Evolutionary conservation across 345 rosid genomes (phyloP).

Genomic region (Salix suchowensis): DNA sequence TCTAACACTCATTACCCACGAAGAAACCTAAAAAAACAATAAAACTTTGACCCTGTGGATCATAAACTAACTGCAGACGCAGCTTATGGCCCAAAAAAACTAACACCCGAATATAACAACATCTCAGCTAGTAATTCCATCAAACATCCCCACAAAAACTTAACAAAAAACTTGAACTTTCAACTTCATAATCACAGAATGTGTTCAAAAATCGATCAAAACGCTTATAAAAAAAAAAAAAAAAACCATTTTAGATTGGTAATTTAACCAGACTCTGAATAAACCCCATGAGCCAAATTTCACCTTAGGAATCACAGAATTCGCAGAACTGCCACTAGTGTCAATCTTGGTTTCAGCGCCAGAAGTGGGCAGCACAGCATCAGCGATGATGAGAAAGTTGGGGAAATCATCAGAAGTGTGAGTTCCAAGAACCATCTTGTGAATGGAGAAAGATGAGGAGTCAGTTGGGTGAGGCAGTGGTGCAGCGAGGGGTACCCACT

Average conservation of each 20-base stretch:
- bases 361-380: slow-evolving; percentile 54
- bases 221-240: neutral
- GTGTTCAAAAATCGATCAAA: neutral
- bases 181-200: neutral
- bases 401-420: slow-evolving; percentile 72
- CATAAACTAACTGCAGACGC: neutral
- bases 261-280: slow-evolving; percentile 38
- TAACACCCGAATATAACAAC: neutral
- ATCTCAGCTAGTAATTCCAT: slow-evolving; percentile 17
- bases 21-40: neutral
- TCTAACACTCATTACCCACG: neutral
- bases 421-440: slow-evolving; percentile 75
- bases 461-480: slow-evolving; percentile 45
- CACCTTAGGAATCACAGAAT: slow-evolving; percentile 60
- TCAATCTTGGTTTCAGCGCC: slow-evolving; percentile 37
- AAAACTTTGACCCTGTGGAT: neutral
- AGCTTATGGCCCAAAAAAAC: neutral
- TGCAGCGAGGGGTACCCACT: slow-evolving; percentile 63
- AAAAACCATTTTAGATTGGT: neutral
- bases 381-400: slow-evolving; percentile 78
- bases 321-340: slow-evolving; percentile 22
- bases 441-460: slow-evolving; percentile 47
- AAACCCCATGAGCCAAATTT: neutral
- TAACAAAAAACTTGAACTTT: neutral
- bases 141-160: slow-evolving; percentile 24